A percentile compares a stretch with the other conserved stretches of the same genome.
These are phyloP conservation scores for Cystobasidium tubakii DNA, from an alignment of 768 basidiomycete species.

Conservation along the genomic window DNA sequence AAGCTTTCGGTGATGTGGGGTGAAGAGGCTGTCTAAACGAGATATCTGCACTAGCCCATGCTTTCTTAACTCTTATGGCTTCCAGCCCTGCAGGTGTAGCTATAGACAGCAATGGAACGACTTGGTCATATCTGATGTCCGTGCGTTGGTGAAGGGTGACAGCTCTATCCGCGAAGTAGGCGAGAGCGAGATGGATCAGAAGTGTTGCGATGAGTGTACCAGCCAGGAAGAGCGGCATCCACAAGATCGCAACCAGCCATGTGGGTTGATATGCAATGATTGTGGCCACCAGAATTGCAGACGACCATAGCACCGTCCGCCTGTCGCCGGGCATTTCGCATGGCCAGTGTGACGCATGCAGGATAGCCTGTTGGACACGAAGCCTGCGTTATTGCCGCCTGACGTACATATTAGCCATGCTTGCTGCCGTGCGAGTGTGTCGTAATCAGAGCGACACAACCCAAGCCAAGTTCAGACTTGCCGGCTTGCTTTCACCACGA, in stretches of 20 bases:
- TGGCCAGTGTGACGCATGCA: background rate
- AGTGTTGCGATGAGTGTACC: background rate
- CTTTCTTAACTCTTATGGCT: slow-evolving; percentile 4
- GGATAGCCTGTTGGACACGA: background rate
- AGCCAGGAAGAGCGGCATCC: slow-evolving; percentile 4
- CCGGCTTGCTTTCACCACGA: background rate
- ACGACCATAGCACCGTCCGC: slow-evolving; percentile 2
- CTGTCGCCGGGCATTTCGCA: slow-evolving; percentile 1
- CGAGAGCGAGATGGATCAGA: slow-evolving; percentile 8
- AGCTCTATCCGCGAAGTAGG: slow-evolving; percentile 8
- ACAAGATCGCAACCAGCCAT: background rate
- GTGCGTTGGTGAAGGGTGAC: background rate
- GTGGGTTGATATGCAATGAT: slow-evolving; percentile 8
- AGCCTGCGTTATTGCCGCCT: no score
- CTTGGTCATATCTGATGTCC: background rate
- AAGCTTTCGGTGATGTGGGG: background rate
- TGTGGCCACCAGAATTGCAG: background rate
- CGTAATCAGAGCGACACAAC: background rate
- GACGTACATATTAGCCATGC: background rate
- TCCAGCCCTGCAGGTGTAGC: slow-evolving; percentile 28
- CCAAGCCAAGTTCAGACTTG: background rate
- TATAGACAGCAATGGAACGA: slow-evolving; percentile 22
- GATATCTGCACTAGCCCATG: background rate
- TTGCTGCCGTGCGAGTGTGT: background rate
- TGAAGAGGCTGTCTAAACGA: slow-evolving; percentile 11